Conservation (phyloP, 164 flowering plant species). For the Aristolochia contorta region DNA sequence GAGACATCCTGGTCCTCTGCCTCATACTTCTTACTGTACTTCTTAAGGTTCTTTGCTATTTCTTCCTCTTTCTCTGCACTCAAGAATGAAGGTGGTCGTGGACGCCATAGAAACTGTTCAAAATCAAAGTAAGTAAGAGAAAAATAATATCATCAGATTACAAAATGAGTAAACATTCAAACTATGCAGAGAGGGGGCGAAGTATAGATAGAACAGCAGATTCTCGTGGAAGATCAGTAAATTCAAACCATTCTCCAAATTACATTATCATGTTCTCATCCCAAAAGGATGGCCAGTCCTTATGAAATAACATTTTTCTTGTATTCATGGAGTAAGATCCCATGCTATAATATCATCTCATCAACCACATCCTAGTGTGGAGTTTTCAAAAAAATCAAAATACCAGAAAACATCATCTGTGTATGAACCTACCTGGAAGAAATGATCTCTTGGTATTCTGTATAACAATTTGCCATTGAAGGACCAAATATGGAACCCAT, state of each 20-base stretch:
- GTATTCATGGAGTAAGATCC: too few species aligned
- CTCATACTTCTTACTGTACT: conserved; percentile 92
- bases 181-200: background rate
- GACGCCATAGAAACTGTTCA: conserved; percentile 80
- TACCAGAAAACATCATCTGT: too few species aligned
- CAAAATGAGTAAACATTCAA: background rate
- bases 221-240: too few species aligned
- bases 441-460: conserved; percentile 77
- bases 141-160: background rate
- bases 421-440: conserved; percentile 61
- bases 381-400: too few species aligned
- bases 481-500: conserved; percentile 94
- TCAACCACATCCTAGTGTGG: too few species aligned
- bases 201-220: too few species aligned
- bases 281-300: too few species aligned
- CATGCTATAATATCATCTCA: too few species aligned
- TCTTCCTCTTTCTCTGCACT: conserved; percentile 87
- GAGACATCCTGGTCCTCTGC: conserved; percentile 94
- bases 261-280: too few species aligned
- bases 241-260: too few species aligned
- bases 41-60: conserved; percentile 83
- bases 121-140: background rate
- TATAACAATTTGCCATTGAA: conserved; percentile 83
- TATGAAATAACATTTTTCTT: too few species aligned
- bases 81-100: conserved; percentile 79